Percentiles rank a stretch among this genome's conserved stretches.
Evolutionary conservation across 768 basidiomycete genomes (phyloP).

Genomic region (Hypsizygus marmoreus): DNA sequence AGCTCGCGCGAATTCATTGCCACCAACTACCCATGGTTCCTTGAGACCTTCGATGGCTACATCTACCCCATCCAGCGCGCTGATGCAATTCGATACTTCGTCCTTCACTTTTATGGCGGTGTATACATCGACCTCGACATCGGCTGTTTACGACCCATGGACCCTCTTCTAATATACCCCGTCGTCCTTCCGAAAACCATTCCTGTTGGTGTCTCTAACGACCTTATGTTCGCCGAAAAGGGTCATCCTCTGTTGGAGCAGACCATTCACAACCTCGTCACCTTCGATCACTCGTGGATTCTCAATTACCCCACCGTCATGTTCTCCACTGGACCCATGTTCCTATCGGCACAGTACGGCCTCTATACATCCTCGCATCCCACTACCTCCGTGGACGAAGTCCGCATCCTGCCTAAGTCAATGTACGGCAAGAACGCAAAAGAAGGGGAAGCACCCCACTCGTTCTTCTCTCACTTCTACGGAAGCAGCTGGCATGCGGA

Average conservation of each 20-base stretch:
- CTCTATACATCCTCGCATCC: slow-evolving; percentile 76
- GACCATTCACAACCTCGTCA: slow-evolving; percentile 87
- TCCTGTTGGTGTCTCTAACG: slow-evolving; percentile 96
- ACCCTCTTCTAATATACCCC: slow-evolving; percentile 82
- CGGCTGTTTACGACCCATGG: slow-evolving; percentile 84
- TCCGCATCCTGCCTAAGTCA: slow-evolving; percentile 92
- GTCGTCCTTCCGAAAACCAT: slow-evolving; percentile 94
- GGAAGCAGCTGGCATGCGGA: slow-evolving; percentile 99
- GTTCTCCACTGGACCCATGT: slow-evolving; percentile 99
- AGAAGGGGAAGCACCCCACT: slow-evolving; percentile 77
- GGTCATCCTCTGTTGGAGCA: slow-evolving; percentile 88
- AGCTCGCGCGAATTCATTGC: slow-evolving; percentile 89
- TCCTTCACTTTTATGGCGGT: slow-evolving; percentile 94
- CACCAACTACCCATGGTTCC: slow-evolving; percentile 86
- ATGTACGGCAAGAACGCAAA: slow-evolving; percentile 98
- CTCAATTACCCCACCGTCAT: slow-evolving; percentile 99
- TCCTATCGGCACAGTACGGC: slow-evolving; percentile 92
- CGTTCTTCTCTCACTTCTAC: slow-evolving; percentile 97
- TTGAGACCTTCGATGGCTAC: slow-evolving; percentile 92
- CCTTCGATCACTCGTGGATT: slow-evolving; percentile 92
- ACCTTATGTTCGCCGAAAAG: slow-evolving; percentile 91
- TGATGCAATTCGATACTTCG: slow-evolving; percentile 97
- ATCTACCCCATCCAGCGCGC: slow-evolving; percentile 92
- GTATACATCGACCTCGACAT: slow-evolving; percentile 97
- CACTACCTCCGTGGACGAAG: slow-evolving; percentile 63